Conservation (phyloP, 176 grass and related monocot species). For the Urochloa ruziziensis region DNA sequence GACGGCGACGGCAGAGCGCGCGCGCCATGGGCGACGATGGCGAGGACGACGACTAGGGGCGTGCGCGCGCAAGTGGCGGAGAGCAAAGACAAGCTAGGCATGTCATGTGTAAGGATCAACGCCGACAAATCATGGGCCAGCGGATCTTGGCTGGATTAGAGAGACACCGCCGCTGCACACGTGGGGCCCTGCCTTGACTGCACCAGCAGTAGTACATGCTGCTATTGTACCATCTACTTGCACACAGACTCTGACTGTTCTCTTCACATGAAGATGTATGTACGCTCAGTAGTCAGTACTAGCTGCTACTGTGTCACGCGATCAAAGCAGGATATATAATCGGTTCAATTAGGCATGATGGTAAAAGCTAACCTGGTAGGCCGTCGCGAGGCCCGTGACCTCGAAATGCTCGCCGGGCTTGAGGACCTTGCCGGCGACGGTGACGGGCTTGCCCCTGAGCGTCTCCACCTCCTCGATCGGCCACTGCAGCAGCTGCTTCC, state of each 20-base stretch:
- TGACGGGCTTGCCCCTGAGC: background rate
- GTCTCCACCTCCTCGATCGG: background rate
- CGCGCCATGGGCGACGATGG: background rate
- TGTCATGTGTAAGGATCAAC: background rate
- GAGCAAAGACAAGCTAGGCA: conserved; percentile 9
- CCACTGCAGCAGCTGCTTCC: conserved; percentile 28
- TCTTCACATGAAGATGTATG: background rate
- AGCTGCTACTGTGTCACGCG: too few species aligned
- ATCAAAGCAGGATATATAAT: background rate
- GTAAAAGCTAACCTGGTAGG: background rate
- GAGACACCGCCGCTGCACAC: too few species aligned
- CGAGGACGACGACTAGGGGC: background rate
- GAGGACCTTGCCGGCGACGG: background rate
- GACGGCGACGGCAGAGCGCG: background rate
- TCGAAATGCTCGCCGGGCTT: background rate
- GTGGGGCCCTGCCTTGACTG: background rate
- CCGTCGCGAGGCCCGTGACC: background rate
- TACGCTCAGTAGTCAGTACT: too few species aligned
- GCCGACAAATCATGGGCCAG: background rate
- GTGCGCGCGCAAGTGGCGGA: background rate
- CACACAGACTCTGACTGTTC: background rate
- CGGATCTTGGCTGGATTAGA: conserved; percentile 9
- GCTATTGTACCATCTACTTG: background rate
- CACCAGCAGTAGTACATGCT: background rate
- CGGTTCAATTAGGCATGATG: background rate